Evolutionary conservation across 768 basidiomycete species (phyloP), one percentile per base, ranked within the genome.

Genomic region (Tephrocybe rancida): DNA sequence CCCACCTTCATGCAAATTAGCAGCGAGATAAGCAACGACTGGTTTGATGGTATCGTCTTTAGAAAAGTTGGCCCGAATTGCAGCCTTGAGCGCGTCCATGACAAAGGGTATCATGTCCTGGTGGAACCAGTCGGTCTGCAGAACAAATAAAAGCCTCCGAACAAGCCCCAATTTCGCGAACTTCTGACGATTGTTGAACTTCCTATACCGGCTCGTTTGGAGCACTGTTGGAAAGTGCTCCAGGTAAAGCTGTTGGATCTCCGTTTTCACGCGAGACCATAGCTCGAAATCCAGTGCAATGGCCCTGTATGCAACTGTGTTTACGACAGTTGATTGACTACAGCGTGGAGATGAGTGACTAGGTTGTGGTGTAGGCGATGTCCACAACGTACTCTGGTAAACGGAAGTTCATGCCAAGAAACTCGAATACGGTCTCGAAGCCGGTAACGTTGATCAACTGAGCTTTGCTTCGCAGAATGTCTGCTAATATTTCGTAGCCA

Each of bases 271-370:
- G 27, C 73, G 79, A 0, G 90, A 84, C 95, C 95, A 98, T 10
- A 97, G 83, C 47, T 92, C 87, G 57, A 98, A 92, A 61, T 96
- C 93, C 1, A 98, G 82, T 0, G 91, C 92, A 44, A 98, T 81
- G 3, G 86, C 81, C 39, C 81, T 80, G 66, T 97, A 96, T 5
- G 90, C 95, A 1, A 88, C 76, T 4, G 85, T 76, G 62, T 96
- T 96, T 45, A 86, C 82, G 26, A 98, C 78, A 0, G 90, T 92
- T 0, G 95, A 95, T 51, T 83, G 79, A 26, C 92, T 95, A 42
- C 6, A 35, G 24, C 30, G 27, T 10, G 29, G 1, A 22, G 19
- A 47, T 63, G 22, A 57, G 52, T 7, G 18, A 32, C 18, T 11
- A 42, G 18, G 14, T 26, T 9, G 2, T 0, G 34, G 18, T 6